phyloP scores from a whole-genome alignment of 768 basidiomycete species.

The Tricholoma bakamatsutake region DNA sequence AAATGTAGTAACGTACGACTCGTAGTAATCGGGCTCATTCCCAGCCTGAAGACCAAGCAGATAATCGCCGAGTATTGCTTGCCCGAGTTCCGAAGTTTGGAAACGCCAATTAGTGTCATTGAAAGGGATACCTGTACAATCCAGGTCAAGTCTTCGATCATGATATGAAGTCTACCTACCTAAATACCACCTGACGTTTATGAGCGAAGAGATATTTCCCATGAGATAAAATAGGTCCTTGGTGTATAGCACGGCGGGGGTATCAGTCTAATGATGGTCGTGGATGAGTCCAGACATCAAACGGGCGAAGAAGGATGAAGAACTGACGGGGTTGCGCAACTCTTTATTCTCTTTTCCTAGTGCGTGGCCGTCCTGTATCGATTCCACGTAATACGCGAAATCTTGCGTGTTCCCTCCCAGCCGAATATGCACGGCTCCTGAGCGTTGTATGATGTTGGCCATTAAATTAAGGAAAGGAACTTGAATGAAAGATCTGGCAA shows the following conservation, averaged over 20 bases:
- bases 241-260: slow-evolving; percentile 62
- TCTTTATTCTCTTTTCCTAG: slow-evolving; percentile 37
- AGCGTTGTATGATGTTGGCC: slow-evolving; percentile 60
- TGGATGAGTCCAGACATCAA: background rate
- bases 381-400: slow-evolving; percentile 37
- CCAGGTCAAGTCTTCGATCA: background rate
- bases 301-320: background rate
- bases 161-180: slow-evolving; percentile 22
- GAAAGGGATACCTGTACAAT: slow-evolving; percentile 46
- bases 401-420: slow-evolving; percentile 84
- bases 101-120: slow-evolving; percentile 57
- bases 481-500: background rate
- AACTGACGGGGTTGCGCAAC: slow-evolving; percentile 26
- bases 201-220: slow-evolving; percentile 52
- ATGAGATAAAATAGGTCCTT: slow-evolving; percentile 62
- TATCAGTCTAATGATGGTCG: slow-evolving; percentile 17
- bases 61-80: slow-evolving; percentile 56
- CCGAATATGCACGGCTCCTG: slow-evolving; percentile 58
- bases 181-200: slow-evolving; percentile 64
- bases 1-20: background rate
- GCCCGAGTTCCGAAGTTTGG: slow-evolving; percentile 50
- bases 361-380: slow-evolving; percentile 32
- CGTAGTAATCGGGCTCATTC: slow-evolving; percentile 58
- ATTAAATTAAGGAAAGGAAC: slow-evolving; percentile 77
- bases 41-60: slow-evolving; percentile 60